A percentile compares a stretch with the other conserved stretches of the same genome.
phyloP scores from a whole-genome alignment of 305 asterid genomes.

The Nicotiana rustica region DNA sequence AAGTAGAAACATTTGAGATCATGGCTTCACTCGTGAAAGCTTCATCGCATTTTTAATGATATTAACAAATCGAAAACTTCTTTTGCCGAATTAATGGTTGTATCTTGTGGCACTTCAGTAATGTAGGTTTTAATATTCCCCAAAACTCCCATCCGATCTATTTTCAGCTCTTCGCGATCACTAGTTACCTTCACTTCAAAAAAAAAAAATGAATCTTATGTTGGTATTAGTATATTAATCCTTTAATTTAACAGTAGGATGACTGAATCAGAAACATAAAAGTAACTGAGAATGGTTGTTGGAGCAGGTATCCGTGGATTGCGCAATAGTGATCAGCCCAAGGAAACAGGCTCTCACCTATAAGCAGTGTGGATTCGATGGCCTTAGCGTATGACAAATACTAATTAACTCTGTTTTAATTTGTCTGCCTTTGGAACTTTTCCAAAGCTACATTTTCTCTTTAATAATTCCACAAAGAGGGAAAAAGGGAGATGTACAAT shows the following conservation, averaged over 20 bases:
- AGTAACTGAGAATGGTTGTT: background rate
- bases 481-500: background rate
- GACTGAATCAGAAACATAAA: background rate
- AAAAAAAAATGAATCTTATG: background rate
- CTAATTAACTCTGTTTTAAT: background rate
- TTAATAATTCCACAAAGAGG: background rate
- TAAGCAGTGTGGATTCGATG: constrained; percentile 91
- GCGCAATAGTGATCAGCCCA: constrained; percentile 83
- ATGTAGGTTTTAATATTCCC: background rate
- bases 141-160: background rate
- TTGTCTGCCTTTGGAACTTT: background rate
- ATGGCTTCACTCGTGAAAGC: no score
- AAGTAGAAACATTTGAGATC: no score
- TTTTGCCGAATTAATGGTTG: background rate
- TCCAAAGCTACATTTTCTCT: background rate
- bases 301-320: constrained; percentile 83
- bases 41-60: no score
- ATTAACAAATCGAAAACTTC: no score
- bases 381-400: constrained; percentile 69
- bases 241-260: no score
- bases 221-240: no score
- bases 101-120: background rate
- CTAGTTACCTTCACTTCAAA: background rate
- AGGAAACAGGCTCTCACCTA: constrained; percentile 71
- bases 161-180: background rate